Conservation (phyloP, 2,329 filamentous ascomycete genomes). For the Cadophora sp. region DNA sequence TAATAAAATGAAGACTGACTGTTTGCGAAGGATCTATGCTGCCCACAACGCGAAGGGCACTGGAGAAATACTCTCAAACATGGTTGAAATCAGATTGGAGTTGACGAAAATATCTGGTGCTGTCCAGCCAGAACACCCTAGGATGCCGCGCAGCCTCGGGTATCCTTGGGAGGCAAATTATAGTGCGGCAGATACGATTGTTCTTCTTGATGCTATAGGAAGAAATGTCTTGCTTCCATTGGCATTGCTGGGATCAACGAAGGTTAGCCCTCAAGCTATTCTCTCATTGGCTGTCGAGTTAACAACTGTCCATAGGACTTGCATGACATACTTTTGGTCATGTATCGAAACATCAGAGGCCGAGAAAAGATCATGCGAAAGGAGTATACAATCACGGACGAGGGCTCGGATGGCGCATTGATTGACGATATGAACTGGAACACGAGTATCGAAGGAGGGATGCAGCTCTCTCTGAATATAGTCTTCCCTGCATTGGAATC, state of each 20-base stretch:
- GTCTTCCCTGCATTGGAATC: not conserved
- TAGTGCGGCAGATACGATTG: not conserved
- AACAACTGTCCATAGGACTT: not conserved
- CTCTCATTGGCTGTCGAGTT: too few species aligned
- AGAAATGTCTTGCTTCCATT: not conserved
- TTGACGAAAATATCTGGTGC: not conserved
- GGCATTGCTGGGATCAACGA: not conserved
- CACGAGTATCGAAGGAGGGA: not conserved
- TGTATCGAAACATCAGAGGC: constrained; percentile 8
- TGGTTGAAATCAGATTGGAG: not conserved
- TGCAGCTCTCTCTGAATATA: constrained; percentile 12
- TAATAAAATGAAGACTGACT: not conserved
- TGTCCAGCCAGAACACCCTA: not conserved
- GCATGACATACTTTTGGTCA: not conserved
- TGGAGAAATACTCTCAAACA: not conserved
- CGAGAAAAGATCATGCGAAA: not conserved
- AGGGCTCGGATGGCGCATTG: not conserved
- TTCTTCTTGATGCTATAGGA: constrained; percentile 4
- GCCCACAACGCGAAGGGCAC: too few species aligned
- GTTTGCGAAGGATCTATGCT: not conserved
- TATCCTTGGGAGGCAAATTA: not conserved
- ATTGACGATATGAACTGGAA: constrained; percentile 3
- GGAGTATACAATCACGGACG: constrained; percentile 7
- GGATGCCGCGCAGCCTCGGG: not conserved
- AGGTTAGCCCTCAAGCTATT: not conserved